Evolutionary conservation across 2,329 filamentous ascomycete species (phyloP).

Genomic region (Juglanconis sp.): DNA sequence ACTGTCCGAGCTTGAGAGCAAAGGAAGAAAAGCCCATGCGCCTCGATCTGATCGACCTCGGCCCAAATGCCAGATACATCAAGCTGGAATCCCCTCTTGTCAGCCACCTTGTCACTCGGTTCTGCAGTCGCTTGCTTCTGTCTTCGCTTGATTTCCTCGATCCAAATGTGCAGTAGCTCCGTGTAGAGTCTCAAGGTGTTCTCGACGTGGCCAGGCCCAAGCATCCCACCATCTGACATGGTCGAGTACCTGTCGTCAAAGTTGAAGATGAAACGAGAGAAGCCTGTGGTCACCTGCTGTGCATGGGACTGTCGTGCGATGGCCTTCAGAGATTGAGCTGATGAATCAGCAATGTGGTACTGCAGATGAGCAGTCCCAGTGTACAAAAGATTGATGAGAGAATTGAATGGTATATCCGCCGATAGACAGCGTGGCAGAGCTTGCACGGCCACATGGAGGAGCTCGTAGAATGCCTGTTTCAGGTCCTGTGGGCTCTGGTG

Average conservation of each 20-base stretch:
- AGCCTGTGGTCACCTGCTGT: conserved; percentile 93
- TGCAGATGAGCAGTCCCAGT: conserved; percentile 96
- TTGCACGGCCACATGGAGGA: conserved; percentile 92
- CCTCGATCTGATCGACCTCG: conserved; percentile 94
- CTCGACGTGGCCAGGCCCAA: conserved; percentile 91
- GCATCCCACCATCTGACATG: conserved; percentile 96
- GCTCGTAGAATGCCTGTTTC: conserved; percentile 91
- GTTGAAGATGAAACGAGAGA: conserved; percentile 96
- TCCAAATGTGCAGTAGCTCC: conserved; percentile 93
- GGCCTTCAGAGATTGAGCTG: conserved; percentile 87
- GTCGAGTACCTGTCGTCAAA: conserved; percentile 97
- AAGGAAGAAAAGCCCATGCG: conserved; percentile 93
- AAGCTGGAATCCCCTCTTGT: conserved; percentile 71
- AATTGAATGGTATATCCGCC: conserved; percentile 85
- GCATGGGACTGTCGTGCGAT: conserved; percentile 92
- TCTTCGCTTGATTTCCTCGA: conserved; percentile 89
- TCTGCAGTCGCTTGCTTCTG: conserved; percentile 69
- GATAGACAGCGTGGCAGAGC: conserved; percentile 92
- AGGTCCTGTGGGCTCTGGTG: conserved; percentile 70
- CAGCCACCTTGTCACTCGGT: conserved; percentile 58
- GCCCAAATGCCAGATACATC: conserved; percentile 86
- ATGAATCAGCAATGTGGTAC: conserved; percentile 85
- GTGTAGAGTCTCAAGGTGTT: conserved; percentile 90
- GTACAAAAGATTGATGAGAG: conserved; percentile 89
- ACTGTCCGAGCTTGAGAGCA: conserved; percentile 93